Conservation (phyloP, 192 early-diverging fungal species). For the Gryganskiella cystojenkinii region DNA sequence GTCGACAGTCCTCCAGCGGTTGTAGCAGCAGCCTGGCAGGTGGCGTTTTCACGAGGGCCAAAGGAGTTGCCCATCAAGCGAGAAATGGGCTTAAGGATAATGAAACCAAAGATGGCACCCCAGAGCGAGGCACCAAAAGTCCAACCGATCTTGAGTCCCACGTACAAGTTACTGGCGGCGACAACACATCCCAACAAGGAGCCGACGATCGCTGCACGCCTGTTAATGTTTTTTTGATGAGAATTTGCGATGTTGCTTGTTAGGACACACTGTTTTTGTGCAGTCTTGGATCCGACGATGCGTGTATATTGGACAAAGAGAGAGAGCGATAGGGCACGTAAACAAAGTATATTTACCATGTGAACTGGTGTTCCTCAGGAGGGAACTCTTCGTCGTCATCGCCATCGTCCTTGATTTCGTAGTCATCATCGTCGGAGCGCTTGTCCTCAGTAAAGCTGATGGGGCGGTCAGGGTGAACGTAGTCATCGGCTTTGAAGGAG, state of each 20-base stretch:
- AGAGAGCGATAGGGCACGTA: not conserved
- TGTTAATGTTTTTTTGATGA: not conserved
- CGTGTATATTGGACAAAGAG: not conserved
- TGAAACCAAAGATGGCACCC: conserved; percentile 67
- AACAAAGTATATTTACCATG: conserved; percentile 16
- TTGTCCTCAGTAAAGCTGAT: conserved; percentile 11
- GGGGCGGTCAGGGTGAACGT: conserved; percentile 26
- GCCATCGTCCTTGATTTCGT: not conserved
- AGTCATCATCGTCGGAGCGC: not conserved
- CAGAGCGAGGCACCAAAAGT: conserved; percentile 66
- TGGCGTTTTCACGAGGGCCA: conserved; percentile 74
- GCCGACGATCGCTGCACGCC: conserved; percentile 70
- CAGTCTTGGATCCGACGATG: too few species aligned
- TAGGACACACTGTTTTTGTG: too few species aligned
- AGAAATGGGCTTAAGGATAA: conserved; percentile 68
- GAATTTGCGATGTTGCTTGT: not conserved
- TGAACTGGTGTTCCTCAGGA: conserved; percentile 38
- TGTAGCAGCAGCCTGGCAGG: conserved; percentile 76
- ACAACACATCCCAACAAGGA: conserved; percentile 70
- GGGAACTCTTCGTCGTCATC: conserved; percentile 31
- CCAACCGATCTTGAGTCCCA: conserved; percentile 74
- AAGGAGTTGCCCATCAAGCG: conserved; percentile 61
- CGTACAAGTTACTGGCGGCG: conserved; percentile 74
- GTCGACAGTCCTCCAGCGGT: conserved; percentile 73
- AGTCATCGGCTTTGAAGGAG: conserved; percentile 26